Evolutionary conservation across 805 yeast species (phyloP), one percentile per base, ranked within the genome.

Genomic region (Lipomyces lipofer): DNA sequence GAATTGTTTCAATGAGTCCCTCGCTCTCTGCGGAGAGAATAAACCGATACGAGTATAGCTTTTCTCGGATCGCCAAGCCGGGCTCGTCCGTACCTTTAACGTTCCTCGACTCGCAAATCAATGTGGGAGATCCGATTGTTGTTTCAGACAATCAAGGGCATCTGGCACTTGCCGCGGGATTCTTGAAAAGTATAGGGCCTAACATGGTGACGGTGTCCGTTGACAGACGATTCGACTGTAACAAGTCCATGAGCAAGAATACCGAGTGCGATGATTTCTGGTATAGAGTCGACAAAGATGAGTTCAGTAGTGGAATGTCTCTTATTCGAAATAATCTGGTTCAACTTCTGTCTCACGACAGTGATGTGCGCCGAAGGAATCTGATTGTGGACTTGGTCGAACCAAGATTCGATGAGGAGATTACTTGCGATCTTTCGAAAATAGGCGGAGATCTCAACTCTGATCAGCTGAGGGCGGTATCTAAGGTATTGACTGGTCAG

Each of bases 111-210:
- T 71, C 84, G 0, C 88, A 85, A 54, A 63, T 89, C 1, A 49
- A 72, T 0, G 72, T 75, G 35, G 75, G 78, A 58, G 97, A 91
- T 65, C 73, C 81, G 36, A 78, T 91, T 0, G 75, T 86, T 13
- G 72, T 90, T 0, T 89, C 96, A 65, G 96, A 87, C 67, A 95
- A 88, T 63, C 56, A 67, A 0, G 96, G 96, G 0, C 88, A 86
- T 66, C 84, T 84, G 67, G 86, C 88, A 0, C 64, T 91, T 22
- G 82, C 89, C 1, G 75, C 75, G 47, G 97, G 95, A 0, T 69
- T 67, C 42, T 75, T 90, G 3, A 69, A 72, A 4, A 62, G 66
- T 2, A 70, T 86, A 0, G 71, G 76, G 5, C 69, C 74, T 0
- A 72, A 73, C 6, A 62, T 67, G 6, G 66, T 89, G 1, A 71